Conservation (phyloP, 139 green algal species). For the Chlamydomonas sphaeroides region DNA sequence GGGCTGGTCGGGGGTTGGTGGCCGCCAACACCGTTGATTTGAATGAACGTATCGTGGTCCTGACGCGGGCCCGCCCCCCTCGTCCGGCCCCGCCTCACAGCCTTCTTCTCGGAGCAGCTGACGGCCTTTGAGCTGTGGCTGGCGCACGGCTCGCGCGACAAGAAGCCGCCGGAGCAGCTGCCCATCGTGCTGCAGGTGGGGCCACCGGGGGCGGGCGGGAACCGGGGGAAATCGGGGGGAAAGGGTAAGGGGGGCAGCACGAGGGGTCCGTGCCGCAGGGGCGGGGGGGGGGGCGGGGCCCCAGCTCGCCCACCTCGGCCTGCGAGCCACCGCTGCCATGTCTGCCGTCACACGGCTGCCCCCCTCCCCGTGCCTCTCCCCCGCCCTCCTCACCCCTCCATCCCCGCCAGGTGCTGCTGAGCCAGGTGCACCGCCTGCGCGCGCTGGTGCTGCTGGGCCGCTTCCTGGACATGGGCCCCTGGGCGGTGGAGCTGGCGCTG, state of each 20-base stretch:
- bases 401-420: conserved; percentile 85
- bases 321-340: no score
- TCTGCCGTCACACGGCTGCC: no score
- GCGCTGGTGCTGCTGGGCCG: conserved; percentile 94
- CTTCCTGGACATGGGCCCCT: conserved; percentile 98
- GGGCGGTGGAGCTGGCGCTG: conserved; percentile 97
- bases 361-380: no score
- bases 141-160: conserved; percentile 80
- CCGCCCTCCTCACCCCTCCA: not conserved
- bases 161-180: conserved; percentile 96
- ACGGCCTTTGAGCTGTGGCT: conserved; percentile 99
- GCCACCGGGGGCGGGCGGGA: not conserved
- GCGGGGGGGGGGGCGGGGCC: no score
- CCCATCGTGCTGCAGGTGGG: conserved; percentile 96
- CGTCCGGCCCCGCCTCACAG: conserved; percentile 54
- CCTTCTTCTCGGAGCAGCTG: conserved; percentile 98
- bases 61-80: not conserved
- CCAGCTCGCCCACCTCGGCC: no score
- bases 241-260: no score
- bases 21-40: no score
- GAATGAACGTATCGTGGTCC: no score
- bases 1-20: no score
- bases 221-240: not conserved
- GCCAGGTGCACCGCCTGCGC: conserved; percentile 92
- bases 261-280: no score